Evolutionary conservation across 805 yeast genomes (phyloP).

Genomic region (Barnettozyma vustinii): DNA sequence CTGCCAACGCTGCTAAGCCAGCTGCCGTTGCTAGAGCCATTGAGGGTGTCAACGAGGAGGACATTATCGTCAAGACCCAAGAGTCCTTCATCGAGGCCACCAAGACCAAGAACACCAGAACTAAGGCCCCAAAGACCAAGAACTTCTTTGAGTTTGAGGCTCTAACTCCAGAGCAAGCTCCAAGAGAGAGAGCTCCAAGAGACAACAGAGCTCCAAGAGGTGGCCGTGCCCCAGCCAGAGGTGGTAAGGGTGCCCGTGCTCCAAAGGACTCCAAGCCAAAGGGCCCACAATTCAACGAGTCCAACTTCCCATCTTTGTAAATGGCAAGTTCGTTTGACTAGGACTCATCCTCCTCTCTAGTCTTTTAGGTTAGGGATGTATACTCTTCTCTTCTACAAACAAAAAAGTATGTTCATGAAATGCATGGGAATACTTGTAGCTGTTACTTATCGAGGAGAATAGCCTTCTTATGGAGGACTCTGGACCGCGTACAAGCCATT

Average conservation of each 20-base stretch:
- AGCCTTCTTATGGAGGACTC: constrained; percentile 49
- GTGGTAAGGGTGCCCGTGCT: constrained; percentile 2
- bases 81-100: constrained; percentile 57
- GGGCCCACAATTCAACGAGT: constrained; percentile 11
- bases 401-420: constrained; percentile 5
- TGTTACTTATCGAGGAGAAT: constrained; percentile 10
- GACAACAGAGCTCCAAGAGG: constrained; percentile 32
- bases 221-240: constrained; percentile 11
- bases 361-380: not conserved
- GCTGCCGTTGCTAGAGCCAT: constrained; percentile 31
- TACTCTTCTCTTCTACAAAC: not conserved
- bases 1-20: constrained; percentile 54
- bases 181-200: constrained; percentile 29
- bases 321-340: not conserved
- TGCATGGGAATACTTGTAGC: constrained; percentile 5
- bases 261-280: constrained; percentile 4
- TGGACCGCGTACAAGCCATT: constrained; percentile 44
- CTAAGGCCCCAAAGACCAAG: constrained; percentile 81
- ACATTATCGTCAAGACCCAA: constrained; percentile 59
- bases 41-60: constrained; percentile 39
- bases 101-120: constrained; percentile 59
- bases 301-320: constrained; percentile 14
- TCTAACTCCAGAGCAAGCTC: constrained; percentile 41
- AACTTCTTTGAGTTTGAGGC: constrained; percentile 66
- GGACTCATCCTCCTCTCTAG: constrained; percentile 1